Evolutionary conservation across 768 basidiomycete species (phyloP), one percentile per base, ranked within the genome.

Genomic region (Boletus vermiculosoides): DNA sequence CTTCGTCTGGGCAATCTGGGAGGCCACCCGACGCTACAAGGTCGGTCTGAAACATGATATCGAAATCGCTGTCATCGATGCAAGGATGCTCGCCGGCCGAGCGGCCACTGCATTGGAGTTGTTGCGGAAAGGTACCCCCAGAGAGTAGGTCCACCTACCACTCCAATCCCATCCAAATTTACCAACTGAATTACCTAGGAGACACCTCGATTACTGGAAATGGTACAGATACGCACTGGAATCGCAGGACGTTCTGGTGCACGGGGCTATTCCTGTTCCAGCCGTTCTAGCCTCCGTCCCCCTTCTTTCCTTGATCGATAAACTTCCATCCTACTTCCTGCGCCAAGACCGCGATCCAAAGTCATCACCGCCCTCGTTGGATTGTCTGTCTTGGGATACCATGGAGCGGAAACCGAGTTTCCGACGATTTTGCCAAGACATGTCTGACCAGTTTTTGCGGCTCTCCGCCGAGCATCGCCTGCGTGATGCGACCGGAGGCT

Each of bases 1-100:
- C 74, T 88, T 91, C 61, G 81, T 80, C 37, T 92, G 90, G 90
- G 84, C 88, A 9, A 78, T 91, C 37, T 92, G 88, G 88, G 90
- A 92, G 67, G 90, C 88, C 5, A 78, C 87, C 22, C 77, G 87
- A 55, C 83, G 90, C n/a, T 89, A 88, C 65, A 83, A 85, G 62
- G 73, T 78, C 37, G 84, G 84, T 39, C 73, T 90, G 52, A 91
- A 92, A 69, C 87, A 89, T 58, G 83, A 88, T 54, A 74, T 92
- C 30, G 81, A 91, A 68, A 89, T 92, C 59, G 89, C 90, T 15
- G 76, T 92, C 55, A 90, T 92, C 65, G 88, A 91, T 74, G 83
- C 87, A 3, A 74, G 73, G 46, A 80, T 83, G 50, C 71, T 92
- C 31, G 71, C 78, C 15, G 80, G 77, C 37, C 77, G 80, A 59